Evolutionary conservation across 306 rosid species (phyloP).

Genomic region (Canavalia ensiformis): DNA sequence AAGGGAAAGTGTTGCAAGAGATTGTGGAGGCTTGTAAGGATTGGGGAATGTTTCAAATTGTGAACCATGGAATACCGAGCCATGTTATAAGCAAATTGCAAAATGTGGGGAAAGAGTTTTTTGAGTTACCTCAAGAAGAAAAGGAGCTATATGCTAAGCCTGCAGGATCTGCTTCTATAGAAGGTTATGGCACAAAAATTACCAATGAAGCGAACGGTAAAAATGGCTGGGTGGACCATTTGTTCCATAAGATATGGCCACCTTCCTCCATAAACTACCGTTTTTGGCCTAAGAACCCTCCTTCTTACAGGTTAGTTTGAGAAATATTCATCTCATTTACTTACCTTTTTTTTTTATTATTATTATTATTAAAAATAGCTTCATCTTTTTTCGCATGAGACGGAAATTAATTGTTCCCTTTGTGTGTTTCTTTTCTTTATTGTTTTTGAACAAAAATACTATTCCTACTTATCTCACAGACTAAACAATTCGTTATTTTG

Average conservation of each 20-base stretch:
- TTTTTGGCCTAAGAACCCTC: conserved; percentile 78
- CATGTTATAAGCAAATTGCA: conserved; percentile 63
- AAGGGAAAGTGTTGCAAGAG: conserved; percentile 36
- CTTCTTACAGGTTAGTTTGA: conserved; percentile 71
- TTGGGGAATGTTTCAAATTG: conserved; percentile 85
- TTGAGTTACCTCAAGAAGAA: conserved; percentile 64
- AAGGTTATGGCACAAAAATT: conserved; percentile 76
- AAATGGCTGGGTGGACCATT: conserved; percentile 86
- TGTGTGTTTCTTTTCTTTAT: no score
- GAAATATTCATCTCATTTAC: no score
- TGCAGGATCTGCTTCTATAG: conserved; percentile 42
- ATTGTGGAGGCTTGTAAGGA: conserved; percentile 57
- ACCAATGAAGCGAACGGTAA: conserved; percentile 70
- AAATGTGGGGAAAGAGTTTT: conserved; percentile 67
- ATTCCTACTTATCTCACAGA: no score
- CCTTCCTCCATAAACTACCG: conserved; percentile 60
- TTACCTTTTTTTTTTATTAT: no score
- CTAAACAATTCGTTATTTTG: no score
- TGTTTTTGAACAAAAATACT: no score
- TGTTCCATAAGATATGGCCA: conserved; percentile 78
- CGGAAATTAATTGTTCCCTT: no score
- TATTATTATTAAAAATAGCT: no score
- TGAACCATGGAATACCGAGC: conserved; percentile 75
- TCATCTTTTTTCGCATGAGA: no score
- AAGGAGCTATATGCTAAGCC: conserved; percentile 68